A percentile compares a stretch with the other conserved stretches of the same genome.
Conservation (phyloP, 371 early-diverging fungal species). For the Massospora cicadina region DNA sequence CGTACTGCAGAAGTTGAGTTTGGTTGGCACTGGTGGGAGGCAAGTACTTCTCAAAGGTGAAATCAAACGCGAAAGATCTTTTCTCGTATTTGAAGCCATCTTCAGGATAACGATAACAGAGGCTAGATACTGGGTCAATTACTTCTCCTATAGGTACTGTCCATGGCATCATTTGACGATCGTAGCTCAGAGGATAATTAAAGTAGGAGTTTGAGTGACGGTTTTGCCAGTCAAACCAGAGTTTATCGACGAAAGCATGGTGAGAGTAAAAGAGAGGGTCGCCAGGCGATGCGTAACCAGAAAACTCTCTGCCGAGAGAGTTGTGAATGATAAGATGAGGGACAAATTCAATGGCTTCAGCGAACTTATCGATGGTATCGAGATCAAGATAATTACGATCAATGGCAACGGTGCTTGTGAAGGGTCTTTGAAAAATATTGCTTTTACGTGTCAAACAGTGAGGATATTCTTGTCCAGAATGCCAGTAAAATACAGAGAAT, state of each 20-base stretch:
- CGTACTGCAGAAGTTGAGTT: too few relatives aligned
- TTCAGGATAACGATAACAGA: too few relatives aligned
- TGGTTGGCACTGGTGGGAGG: too few relatives aligned
- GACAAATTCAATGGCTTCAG: conserved; percentile 20
- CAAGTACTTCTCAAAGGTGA: too few relatives aligned
- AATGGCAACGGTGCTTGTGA: not conserved
- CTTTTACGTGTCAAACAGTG: not conserved
- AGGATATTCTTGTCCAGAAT: not conserved
- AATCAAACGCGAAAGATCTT: too few relatives aligned
- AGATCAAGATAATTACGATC: not conserved
- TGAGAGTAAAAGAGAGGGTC: conserved; percentile 41
- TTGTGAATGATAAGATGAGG: conserved; percentile 30
- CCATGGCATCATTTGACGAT: too few relatives aligned
- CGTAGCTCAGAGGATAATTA: not conserved
- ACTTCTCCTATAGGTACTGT: too few relatives aligned
- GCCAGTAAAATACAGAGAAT: not conserved
- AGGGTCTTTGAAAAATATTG: not conserved
- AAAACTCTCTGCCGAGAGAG: conserved; percentile 25
- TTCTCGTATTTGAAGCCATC: too few relatives aligned
- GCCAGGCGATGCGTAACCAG: conserved; percentile 20
- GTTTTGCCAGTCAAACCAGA: conserved; percentile 26
- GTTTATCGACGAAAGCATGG: conserved; percentile 32
- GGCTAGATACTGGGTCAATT: too few relatives aligned
- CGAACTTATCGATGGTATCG: conserved; percentile 13
- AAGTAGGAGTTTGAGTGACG: not conserved